Evolutionary conservation across 768 basidiomycete species (phyloP).

Genomic region (Phlebiopsis flavidoalba): DNA sequence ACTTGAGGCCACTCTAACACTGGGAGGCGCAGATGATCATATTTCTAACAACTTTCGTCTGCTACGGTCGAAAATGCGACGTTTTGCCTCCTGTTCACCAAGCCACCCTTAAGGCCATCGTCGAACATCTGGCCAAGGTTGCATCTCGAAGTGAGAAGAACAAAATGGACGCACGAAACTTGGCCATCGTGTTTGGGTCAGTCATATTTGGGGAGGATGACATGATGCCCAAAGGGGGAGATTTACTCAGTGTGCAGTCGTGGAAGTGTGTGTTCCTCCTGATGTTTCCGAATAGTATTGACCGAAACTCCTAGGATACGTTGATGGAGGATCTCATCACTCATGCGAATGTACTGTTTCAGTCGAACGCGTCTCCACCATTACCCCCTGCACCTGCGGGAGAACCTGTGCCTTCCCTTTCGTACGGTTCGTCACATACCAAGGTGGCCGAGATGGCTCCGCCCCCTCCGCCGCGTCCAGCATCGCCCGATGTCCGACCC

Average conservation of each 20-base stretch:
- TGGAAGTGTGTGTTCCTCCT: conserved; percentile 53
- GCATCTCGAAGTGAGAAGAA: conserved; percentile 64
- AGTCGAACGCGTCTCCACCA: conserved; percentile 48
- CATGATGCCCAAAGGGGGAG: conserved; percentile 69
- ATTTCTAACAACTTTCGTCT: conserved; percentile 63
- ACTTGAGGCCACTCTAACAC: neutral
- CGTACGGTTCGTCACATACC: conserved; percentile 71
- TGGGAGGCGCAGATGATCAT: conserved; percentile 53
- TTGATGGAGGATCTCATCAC: conserved; percentile 86
- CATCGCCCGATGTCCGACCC: neutral
- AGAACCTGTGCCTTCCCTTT: conserved; percentile 49
- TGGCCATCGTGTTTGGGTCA: conserved; percentile 85
- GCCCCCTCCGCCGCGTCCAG: neutral
- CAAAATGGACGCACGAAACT: conserved; percentile 92
- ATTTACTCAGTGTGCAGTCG: conserved; percentile 70
- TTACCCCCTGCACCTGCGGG: conserved; percentile 68
- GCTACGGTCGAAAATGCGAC: conserved; percentile 82
- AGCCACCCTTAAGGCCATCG: conserved; percentile 70
- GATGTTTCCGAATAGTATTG: neutral
- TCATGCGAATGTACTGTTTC: conserved; percentile 63
- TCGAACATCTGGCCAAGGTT: conserved; percentile 81
- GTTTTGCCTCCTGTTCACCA: conserved; percentile 82
- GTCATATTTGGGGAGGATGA: conserved; percentile 94
- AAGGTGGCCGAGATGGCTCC: conserved; percentile 46
- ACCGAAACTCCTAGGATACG: conserved; percentile 38